Percentiles rank a stretch among this genome's conserved stretches.
phyloP scores from a whole-genome alignment of 163 green algal species.

The Prototheca cutis region DNA sequence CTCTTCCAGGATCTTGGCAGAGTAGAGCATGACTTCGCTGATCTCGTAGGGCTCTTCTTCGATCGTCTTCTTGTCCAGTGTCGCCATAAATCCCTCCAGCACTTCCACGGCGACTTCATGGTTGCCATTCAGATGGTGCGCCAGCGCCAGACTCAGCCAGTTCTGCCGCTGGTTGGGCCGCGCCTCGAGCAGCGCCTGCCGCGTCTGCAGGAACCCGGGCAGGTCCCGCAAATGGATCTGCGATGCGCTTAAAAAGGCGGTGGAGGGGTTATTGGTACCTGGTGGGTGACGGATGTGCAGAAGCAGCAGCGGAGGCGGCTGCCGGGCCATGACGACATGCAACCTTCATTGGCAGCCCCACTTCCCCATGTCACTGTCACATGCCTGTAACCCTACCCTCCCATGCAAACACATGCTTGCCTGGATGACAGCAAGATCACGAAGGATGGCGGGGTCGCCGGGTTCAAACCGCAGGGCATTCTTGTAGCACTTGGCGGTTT shows the following conservation, averaged over 20 bases:
- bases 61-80: slow-evolving; percentile 17
- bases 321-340: too few species aligned
- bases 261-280: too few species aligned
- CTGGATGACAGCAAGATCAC: slow-evolving; percentile 88
- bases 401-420: too few species aligned
- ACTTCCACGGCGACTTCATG: slow-evolving; percentile 67
- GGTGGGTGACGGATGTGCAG: too few species aligned
- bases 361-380: too few species aligned
- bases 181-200: slow-evolving; percentile 71
- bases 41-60: slow-evolving; percentile 80
- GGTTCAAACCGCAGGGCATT: slow-evolving; percentile 89
- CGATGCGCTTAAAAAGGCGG: too few species aligned
- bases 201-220: slow-evolving; percentile 83
- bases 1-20: slow-evolving; percentile 54
- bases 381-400: too few species aligned
- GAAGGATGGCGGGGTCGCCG: slow-evolving; percentile 86
- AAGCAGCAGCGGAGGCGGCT: too few species aligned
- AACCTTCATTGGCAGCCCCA: too few species aligned
- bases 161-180: slow-evolving; percentile 68
- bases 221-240: slow-evolving; percentile 93
- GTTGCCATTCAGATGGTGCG: slow-evolving; percentile 76
- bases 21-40: slow-evolving; percentile 91
- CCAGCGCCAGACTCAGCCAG: slow-evolving; percentile 88
- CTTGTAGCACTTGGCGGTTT: slow-evolving; percentile 98
- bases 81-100: slow-evolving; percentile 26